Base-by-base conservation (phyloP, 176 grass and related monocot genomes). In the Triticum dicoccoides region DNA sequence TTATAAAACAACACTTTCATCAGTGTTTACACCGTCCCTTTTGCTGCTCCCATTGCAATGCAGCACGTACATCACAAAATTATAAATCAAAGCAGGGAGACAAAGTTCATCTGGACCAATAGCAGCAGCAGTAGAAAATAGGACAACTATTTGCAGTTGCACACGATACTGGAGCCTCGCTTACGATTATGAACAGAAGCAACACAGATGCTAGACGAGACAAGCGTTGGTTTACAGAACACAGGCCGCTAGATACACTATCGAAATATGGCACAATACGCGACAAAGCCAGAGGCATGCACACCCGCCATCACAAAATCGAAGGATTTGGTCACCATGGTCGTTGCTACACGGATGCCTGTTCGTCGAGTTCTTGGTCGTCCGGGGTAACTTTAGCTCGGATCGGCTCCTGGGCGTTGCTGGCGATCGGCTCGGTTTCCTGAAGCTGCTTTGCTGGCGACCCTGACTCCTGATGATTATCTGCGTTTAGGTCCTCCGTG, bases 141-240 rank as follows among this genome's bases (percentile, higher is more conserved):
- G 29, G 14, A 47, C 20, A 58, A 70, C 25, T 29, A 70, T 69
- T 74, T 72, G 79, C 64, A 41, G 17, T 8, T 86, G 25, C 61
- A 20, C 73, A 80, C 76, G 61, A 38, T 33, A 73, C 20, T 74
- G 68, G 20, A 84, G 14, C 70, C 34, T 74, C 76, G 27, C 85
- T 63, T 44, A 78, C 47, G 20, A 83, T 23, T 91, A 92, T 92
- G 66, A 83, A 92, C 83, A 92, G 79, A 89, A 45, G 30, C 67
- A 81, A 12, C 59, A 77, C 72, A 77, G 65, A 52, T 13, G 73
- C 79, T 89, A 32, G 39, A 85, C 9, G 14, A 76, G 29, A 69
- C 44, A 56, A 66, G 56, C 68, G 65, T 86, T 58, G 21, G 39
- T 58, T 74, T 78, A 92, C 76, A 80, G 32, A 86, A 68, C 79